Percentiles rank a stretch among this genome's conserved stretches.
Conservation (phyloP, 306 rosid species). For the Neltuma alba region DNA sequence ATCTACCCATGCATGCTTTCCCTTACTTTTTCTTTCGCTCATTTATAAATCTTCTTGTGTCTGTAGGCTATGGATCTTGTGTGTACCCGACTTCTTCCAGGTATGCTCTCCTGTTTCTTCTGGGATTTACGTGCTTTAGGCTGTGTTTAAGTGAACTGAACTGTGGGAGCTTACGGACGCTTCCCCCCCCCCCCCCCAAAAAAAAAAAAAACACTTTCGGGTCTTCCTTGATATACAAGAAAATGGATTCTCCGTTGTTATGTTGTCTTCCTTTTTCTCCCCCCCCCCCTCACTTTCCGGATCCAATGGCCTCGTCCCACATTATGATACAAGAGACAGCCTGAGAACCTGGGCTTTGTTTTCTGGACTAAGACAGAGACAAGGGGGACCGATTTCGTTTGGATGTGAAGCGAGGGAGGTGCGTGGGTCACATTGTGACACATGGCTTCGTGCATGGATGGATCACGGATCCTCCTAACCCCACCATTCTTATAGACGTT, state of each 20-base stretch:
- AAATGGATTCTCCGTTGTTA: conserved; percentile 36
- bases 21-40: neutral
- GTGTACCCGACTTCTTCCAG: conserved; percentile 80
- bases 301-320: neutral
- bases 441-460: conserved; percentile 41
- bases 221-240: conserved; percentile 68
- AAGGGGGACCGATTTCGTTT: neutral
- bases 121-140: neutral
- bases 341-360: neutral
- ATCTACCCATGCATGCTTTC: neutral
- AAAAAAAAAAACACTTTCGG: conserved; percentile 11
- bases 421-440: conserved; percentile 2
- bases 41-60: neutral
- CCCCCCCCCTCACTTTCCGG: conserved; percentile 17
- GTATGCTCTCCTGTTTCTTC: conserved; percentile 37
- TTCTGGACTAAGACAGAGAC: neutral
- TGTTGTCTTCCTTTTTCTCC: conserved; percentile 23
- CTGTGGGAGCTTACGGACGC: neutral
- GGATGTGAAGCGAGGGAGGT: neutral
- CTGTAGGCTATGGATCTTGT: conserved; percentile 96
- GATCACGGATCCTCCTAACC: too few relatives aligned
- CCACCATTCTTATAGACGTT: neutral
- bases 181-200: too few relatives aligned
- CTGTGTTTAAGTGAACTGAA: neutral
- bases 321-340: conserved; percentile 6